phyloP scores from a whole-genome alignment of 2,329 filamentous ascomycete genomes.

The Colletotrichum sp. region DNA sequence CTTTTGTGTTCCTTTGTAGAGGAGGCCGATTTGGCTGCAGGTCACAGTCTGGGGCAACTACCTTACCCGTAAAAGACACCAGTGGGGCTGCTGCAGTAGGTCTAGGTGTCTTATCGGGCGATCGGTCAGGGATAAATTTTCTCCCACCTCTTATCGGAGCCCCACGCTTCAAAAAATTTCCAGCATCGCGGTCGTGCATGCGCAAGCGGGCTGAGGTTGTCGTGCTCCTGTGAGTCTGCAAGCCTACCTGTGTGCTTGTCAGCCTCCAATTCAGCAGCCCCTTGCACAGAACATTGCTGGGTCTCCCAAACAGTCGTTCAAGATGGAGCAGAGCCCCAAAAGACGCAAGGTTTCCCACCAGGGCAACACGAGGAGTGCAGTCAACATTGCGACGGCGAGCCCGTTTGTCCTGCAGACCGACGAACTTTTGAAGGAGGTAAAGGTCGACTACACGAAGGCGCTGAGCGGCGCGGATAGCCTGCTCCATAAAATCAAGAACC shows the following conservation, averaged over 20 bases:
- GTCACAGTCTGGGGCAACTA: not conserved
- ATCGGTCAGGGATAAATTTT: slow-evolving; percentile 22
- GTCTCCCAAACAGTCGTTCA: not conserved
- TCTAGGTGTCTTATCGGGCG: slow-evolving; percentile 8
- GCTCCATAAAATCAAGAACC: slow-evolving; percentile 56
- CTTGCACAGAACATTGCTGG: not conserved
- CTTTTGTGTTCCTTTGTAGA: not conserved
- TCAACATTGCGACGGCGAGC: slow-evolving; percentile 51
- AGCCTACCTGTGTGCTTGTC: not conserved
- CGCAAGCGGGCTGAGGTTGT: not conserved
- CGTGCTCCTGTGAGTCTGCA: not conserved
- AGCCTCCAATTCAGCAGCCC: not conserved
- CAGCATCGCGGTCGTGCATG: not conserved
- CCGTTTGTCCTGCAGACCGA: slow-evolving; percentile 65
- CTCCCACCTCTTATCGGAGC: slow-evolving; percentile 19
- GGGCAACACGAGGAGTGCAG: slow-evolving; percentile 37
- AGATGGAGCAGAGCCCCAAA: slow-evolving; percentile 54
- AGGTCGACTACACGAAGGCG: slow-evolving; percentile 54
- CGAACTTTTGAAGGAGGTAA: slow-evolving; percentile 61
- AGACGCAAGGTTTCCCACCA: slow-evolving; percentile 53
- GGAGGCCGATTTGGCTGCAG: not conserved
- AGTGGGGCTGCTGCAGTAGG: not conserved
- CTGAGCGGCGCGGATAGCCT: slow-evolving; percentile 54
- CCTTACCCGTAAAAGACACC: not conserved
- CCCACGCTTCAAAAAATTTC: slow-evolving; percentile 22